Base-by-base conservation (phyloP, 169 alveolate genomes). In the Cystoisospora suis region DNA sequence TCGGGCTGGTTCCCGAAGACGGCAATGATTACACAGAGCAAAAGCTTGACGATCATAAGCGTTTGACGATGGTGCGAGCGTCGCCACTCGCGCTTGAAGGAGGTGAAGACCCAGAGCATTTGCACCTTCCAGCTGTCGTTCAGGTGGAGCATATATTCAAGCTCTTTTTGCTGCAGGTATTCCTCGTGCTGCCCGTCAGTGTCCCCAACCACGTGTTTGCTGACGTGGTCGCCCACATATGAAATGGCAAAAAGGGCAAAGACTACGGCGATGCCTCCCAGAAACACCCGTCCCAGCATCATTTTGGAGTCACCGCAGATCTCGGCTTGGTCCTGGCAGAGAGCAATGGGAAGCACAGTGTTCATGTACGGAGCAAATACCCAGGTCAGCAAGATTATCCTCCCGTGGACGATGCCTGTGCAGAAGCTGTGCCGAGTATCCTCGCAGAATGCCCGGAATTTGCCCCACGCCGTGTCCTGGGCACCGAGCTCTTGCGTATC, bases 51-150 rank as follows among this genome's bases (percentile, higher is more conserved):
- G 45, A 72, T 38, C 83, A 72, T 72, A 7, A 72, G 83, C 3
- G 29, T 5, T n/a, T 72, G 83, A 6, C 83, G 83, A 56, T 72
- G 83, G 56, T 72, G 44, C 12, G 44, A 47, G 17, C 83, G 83
- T 20, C 83, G 45, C 47, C 83, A 72, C 45, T 72, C 83, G 58
- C 83, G 83, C 56, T 36, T 34, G 45, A 72, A 72, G 15, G 83
- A 72, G 0, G 83, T 72, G 83, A 72, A 72, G 20, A 38, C 23
- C 83, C 83, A 72, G 38, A 72, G 27, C 83, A 72, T 72, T 34
- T 72, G 83, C 23, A 72, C 56, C 12, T 38, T 27, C 83, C 83
- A 72, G 83, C 83, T 72, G 45, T 72, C 83, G 27, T 72, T 72
- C 27, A 72, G 38, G 27, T 72, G 53, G 59, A 72, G 45, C 83